These are phyloP conservation scores for Fusarium verrucosum DNA, from an alignment of 2,329 filamentous ascomycete species.

Conservation along the genomic window DNA sequence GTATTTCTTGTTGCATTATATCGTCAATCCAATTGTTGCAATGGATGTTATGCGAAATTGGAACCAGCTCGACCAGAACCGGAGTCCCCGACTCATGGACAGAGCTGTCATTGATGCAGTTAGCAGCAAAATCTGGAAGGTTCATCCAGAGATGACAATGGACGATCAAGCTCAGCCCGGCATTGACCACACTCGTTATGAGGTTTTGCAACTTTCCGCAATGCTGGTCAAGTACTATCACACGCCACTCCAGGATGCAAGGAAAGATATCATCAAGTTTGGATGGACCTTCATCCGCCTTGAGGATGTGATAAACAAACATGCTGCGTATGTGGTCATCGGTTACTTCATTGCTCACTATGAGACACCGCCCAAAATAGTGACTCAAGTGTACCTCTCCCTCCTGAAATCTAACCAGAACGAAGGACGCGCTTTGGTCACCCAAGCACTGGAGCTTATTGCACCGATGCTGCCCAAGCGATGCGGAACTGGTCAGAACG, in stretches of 20 bases:
- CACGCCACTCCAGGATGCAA: conserved; percentile 83
- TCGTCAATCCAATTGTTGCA: conserved; percentile 95
- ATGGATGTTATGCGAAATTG: conserved; percentile 94
- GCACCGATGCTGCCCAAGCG: conserved; percentile 93
- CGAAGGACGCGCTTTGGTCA: conserved; percentile 89
- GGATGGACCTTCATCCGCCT: conserved; percentile 98
- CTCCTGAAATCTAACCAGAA: conserved; percentile 93
- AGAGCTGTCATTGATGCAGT: conserved; percentile 87
- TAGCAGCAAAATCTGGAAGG: conserved; percentile 92
- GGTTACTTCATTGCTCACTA: conserved; percentile 98
- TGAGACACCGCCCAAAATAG: conserved; percentile 95
- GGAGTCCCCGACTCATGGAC: conserved; percentile 80
- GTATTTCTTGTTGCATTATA: conserved; percentile 87
- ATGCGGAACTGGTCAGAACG: conserved; percentile 72
- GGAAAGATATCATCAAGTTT: conserved; percentile 99
- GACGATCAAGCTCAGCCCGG: conserved; percentile 87
- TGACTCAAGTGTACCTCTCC: conserved; percentile 92
- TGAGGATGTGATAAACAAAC: conserved; percentile 99
- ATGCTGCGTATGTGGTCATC: conserved; percentile 95
- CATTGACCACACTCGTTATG: conserved; percentile 95
- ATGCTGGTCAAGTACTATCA: conserved; percentile 96
- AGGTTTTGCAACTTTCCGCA: conserved; percentile 92
- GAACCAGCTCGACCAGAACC: conserved; percentile 64
- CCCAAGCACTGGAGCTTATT: conserved; percentile 91
- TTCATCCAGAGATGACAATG: conserved; percentile 80